Evolutionary conservation across 2,329 filamentous ascomycete species (phyloP), one percentile per base, ranked within the genome.

Genomic region (Trichoderma guizhouense): DNA sequence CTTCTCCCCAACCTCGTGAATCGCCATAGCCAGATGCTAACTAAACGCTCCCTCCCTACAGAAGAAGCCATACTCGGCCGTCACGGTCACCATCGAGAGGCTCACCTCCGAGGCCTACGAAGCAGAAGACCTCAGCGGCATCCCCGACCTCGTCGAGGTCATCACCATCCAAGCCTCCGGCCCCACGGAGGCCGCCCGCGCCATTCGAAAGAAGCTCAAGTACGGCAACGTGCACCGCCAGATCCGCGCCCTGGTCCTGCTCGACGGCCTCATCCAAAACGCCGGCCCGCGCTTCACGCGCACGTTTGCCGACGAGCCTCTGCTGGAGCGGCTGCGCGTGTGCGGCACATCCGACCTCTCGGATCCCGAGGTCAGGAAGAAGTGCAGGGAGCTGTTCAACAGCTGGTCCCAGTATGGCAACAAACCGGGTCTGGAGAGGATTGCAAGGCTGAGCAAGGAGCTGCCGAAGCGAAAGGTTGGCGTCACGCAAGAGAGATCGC

Each of bases 181-280:
- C 0, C 94, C 96, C 2, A 88, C 90, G 14, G 96, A 99, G 84
- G 95, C 95, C 72, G 94, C 95, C 69, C 90, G 96, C 79, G 95
- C 96, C 62, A 89, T 99, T 77, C 90, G 96, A 73, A 99, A 99
- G 88, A 98, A 98, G 85, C 89, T 99, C 87, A 99, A 99, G 84
- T 98, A 99, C 82, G 96, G 96, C 77, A 97, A 90, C 78, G 87
- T 93, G n/a, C 95, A 98, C 81, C 92, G 94, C 64, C 96, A 99
- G 82, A 87, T 98, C 39, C 90, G 96, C 72, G 93, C 96, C 43
- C 88, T 99, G 26, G 92, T 92, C 12, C 91, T 99, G 64, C 88
- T 99, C 2, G 96, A 99, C 80, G 95, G 93, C 55, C 86, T 99
- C 51, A 96, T 99, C 73, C 93, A 98, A 79, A 99, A 99, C 83